phyloP scores from a whole-genome alignment of 306 rosid species.

The Pterocarpus macrocarpus region DNA sequence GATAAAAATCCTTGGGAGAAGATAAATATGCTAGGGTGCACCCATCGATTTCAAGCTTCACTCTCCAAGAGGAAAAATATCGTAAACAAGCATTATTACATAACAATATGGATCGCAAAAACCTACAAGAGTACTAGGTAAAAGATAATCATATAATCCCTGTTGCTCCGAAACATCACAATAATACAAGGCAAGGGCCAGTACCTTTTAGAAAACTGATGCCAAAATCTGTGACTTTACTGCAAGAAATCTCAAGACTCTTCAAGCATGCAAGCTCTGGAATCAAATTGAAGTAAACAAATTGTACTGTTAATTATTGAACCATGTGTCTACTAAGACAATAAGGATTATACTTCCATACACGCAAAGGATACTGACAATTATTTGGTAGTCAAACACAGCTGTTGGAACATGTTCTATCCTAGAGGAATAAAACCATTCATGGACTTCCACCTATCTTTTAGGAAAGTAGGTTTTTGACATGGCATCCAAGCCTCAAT shows the following conservation, averaged over 20 bases:
- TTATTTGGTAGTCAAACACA: constrained; percentile 26
- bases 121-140: neutral
- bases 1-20: neutral
- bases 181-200: constrained; percentile 11
- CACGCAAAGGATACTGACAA: constrained; percentile 25
- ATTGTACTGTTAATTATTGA: constrained; percentile 29
- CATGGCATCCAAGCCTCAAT: neutral
- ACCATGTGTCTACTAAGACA: constrained; percentile 29
- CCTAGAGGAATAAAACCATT: constrained; percentile 23
- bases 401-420: neutral
- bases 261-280: constrained; percentile 85
- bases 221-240: constrained; percentile 85
- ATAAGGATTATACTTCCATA: constrained; percentile 30
- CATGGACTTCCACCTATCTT: neutral
- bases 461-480: neutral
- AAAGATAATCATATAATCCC: constrained; percentile 40
- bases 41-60: constrained; percentile 25
- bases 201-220: constrained; percentile 81
- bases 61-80: constrained; percentile 23
- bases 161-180: constrained; percentile 5
- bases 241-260: constrained; percentile 79
- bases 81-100: constrained; percentile 21
- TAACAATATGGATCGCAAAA: constrained; percentile 27
- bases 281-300: constrained; percentile 47
- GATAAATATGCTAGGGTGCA: constrained; percentile 30